phyloP scores from a whole-genome alignment of 805 yeast genomes.

The Saturnispora hagleri region DNA sequence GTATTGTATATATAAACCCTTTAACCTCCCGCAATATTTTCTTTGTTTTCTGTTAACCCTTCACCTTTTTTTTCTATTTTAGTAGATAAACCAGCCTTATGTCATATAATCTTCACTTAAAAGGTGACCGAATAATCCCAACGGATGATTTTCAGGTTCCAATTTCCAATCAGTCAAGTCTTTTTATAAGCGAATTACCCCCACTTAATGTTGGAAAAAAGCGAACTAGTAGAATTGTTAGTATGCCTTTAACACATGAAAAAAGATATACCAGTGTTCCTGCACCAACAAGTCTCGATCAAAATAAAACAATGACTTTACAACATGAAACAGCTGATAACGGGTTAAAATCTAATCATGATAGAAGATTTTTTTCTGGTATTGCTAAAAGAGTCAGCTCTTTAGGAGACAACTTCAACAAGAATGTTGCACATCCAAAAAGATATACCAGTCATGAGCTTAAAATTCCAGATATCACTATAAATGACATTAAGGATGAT shows the following conservation, averaged over 20 bases:
- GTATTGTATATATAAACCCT: neutral
- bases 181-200: neutral
- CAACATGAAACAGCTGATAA: neutral
- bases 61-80: neutral
- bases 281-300: conserved; percentile 1
- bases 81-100: neutral
- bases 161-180: conserved; percentile 3
- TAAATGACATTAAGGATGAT: neutral
- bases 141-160: conserved; percentile 19
- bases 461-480: neutral
- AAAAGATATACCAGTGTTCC: conserved; percentile 5
- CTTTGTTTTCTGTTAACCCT: neutral
- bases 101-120: conserved; percentile 15
- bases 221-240: neutral
- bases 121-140: conserved; percentile 18
- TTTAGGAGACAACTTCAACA: neutral
- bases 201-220: neutral
- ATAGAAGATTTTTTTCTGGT: neutral
- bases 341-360: neutral
- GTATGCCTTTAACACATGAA: neutral
- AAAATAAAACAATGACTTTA: neutral
- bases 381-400: conserved; percentile 5
- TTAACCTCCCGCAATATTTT: neutral
- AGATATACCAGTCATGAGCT: neutral
- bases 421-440: neutral